Evolutionary conservation across 2,329 filamentous ascomycete genomes (phyloP), one percentile per base, ranked within the genome.

Genomic region (Aspergillus carbonarius): DNA sequence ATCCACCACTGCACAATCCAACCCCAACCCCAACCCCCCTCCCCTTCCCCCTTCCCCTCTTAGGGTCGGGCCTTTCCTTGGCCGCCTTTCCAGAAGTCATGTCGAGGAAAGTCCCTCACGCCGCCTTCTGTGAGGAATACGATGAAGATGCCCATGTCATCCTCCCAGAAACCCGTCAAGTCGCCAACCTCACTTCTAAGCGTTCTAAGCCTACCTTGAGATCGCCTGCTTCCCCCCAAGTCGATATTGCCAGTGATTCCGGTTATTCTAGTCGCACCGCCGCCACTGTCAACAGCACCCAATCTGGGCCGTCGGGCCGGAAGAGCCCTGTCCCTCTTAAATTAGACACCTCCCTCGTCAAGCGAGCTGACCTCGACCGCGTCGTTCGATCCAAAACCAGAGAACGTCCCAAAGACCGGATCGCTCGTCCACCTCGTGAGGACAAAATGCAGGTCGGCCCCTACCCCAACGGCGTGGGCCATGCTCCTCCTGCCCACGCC

Each of bases 201-300:
- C 76, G 78, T 63, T 79, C 81, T 56, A 76, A 77, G 63, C 68
- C 75, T 61, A 74, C 78, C 57, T 63, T 74, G 57, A 72, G 66
- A 74, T 71, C 64, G 72, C 58, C 65, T 53, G 58, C 60, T 51
- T 71, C 69, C 61, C 66, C 67, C 58, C 72, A 72, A 64, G 74
- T 76, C 60, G 81, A 84, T 72, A 75, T 77, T 68, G 79, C 80
- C 66, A 85, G 81, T 74, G 85, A 88, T 74, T 86, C 84, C 64
- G 84, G 84, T 67, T 86, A 86, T 77, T 85, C 83, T 63, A 86
- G 83, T 76, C 79, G 81, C 68, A 84, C 83, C 67, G 79, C 78
- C 64, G 79, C 81, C 63, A 81, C 81, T 61, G 76, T 79, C 73
- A 80, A 81, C 76, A 79, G 74, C 67, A 72, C 80, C 79, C 75